These are phyloP conservation scores for Codiaeum variegatum DNA, from an alignment of 441 rosid genomes.

Conservation along the genomic window DNA sequence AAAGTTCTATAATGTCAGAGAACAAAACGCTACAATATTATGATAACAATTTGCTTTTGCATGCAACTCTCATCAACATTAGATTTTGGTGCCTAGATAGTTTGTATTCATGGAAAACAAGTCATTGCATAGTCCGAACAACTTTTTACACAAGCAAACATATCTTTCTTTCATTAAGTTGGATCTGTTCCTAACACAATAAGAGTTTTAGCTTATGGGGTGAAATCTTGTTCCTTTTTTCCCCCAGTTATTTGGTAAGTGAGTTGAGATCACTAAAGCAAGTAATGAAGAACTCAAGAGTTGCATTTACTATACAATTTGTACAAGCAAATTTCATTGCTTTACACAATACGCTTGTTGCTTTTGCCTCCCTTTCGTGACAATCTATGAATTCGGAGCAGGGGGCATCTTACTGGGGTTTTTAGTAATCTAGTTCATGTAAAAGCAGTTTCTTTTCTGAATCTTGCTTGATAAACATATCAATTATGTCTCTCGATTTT, in stretches of 20 bases:
- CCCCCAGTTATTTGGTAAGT: not conserved
- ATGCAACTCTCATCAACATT: not conserved
- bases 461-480: not conserved
- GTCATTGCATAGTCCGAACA: not conserved
- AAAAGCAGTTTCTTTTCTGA: not conserved
- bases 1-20: not conserved
- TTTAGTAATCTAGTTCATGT: not conserved
- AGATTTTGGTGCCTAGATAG: not conserved
- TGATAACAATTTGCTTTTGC: not conserved
- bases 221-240: not conserved
- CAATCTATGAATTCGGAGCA: constrained; percentile 2
- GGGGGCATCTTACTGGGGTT: constrained; percentile 8
- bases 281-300: not conserved
- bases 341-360: not conserved
- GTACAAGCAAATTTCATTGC: not conserved
- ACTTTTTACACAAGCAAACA: not conserved
- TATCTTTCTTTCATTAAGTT: not conserved
- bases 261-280: not conserved
- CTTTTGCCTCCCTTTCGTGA: constrained; percentile 3
- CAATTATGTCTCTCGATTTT: constrained; percentile 10
- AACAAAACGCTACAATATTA: not conserved
- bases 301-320: not conserved
- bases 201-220: not conserved
- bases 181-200: not conserved
- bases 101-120: not conserved